phyloP scores from a whole-genome alignment of 495 filamentous ascomycete genomes.

The Apodospora peruviana region DNA sequence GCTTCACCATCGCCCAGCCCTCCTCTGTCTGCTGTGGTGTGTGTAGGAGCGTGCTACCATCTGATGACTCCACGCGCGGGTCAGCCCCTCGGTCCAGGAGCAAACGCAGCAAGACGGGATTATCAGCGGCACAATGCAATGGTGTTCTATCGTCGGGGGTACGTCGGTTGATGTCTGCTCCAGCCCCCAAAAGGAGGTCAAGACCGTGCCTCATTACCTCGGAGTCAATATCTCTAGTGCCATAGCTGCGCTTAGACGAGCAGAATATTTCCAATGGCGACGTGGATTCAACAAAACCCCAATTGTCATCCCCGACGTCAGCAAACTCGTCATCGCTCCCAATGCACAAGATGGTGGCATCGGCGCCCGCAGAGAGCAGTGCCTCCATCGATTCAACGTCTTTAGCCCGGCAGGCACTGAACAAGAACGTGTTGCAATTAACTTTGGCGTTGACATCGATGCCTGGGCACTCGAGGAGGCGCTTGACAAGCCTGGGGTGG shows the following conservation, averaged over 20 bases:
- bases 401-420: neutral
- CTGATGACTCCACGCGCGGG: conserved; percentile 9
- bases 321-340: too few relatives aligned
- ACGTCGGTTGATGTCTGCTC: conserved; percentile 16
- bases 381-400: conserved; percentile 9
- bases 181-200: conserved; percentile 14
- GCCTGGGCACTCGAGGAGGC: conserved; percentile 12
- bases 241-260: too few relatives aligned
- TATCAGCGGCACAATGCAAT: conserved; percentile 11
- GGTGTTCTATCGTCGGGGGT: too few relatives aligned
- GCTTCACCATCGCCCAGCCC: conserved; percentile 3
- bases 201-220: conserved; percentile 8
- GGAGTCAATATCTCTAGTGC: too few relatives aligned
- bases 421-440: neutral
- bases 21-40: conserved; percentile 10
- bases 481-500: conserved; percentile 9
- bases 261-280: too few relatives aligned
- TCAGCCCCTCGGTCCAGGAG: conserved; percentile 22
- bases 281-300: too few relatives aligned
- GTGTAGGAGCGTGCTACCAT: conserved; percentile 13
- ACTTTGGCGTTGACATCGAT: conserved; percentile 8
- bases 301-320: too few relatives aligned
- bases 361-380: conserved; percentile 4
- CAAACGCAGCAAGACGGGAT: conserved; percentile 11
- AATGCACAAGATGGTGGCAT: too few relatives aligned